Evolutionary conservation across 2,329 filamentous ascomycete genomes (phyloP).

Genomic region (Ceratocystis eucalypticola): DNA sequence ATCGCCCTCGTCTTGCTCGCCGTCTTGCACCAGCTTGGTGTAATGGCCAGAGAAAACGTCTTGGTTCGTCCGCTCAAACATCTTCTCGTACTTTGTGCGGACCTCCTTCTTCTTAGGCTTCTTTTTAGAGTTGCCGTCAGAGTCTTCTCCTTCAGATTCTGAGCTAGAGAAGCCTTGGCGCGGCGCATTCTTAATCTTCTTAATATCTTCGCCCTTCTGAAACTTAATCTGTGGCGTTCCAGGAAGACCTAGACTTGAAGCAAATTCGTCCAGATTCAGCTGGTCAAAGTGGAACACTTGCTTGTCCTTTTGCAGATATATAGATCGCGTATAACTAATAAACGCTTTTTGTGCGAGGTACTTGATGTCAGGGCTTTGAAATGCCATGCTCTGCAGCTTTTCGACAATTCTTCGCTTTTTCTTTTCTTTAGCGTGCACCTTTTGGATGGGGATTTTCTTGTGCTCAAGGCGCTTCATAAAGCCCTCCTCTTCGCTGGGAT

Average conservation of each 20-base stretch:
- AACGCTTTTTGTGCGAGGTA: constrained; percentile 96
- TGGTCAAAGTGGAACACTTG: constrained; percentile 75
- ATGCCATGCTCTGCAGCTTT: constrained; percentile 86
- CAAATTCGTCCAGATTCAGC: constrained; percentile 74
- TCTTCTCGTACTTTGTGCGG: constrained; percentile 88
- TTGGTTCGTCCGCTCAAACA: constrained; percentile 96
- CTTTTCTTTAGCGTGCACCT: constrained; percentile 73
- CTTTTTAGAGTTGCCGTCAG: constrained; percentile 32
- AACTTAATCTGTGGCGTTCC: constrained; percentile 90
- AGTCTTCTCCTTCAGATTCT: constrained; percentile 42
- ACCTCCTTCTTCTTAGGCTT: constrained; percentile 57
- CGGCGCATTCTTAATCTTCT: constrained; percentile 74
- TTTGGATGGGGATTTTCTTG: constrained; percentile 79
- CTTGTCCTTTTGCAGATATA: constrained; percentile 84
- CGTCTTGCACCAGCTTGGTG: constrained; percentile 58
- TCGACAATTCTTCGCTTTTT: constrained; percentile 79
- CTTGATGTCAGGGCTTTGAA: constrained; percentile 85
- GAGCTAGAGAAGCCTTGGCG: constrained; percentile 49
- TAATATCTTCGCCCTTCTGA: constrained; percentile 76
- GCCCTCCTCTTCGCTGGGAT: constrained; percentile 83
- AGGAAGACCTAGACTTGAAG: constrained; percentile 72
- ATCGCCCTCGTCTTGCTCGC: constrained; percentile 49
- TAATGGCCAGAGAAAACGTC: constrained; percentile 93
- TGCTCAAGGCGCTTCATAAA: constrained; percentile 75
- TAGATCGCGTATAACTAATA: constrained; percentile 70